Percentiles rank a stretch among this genome's conserved stretches.
Conservation (phyloP, 495 filamentous ascomycete species). For the Acidomyces sp. region DNA sequence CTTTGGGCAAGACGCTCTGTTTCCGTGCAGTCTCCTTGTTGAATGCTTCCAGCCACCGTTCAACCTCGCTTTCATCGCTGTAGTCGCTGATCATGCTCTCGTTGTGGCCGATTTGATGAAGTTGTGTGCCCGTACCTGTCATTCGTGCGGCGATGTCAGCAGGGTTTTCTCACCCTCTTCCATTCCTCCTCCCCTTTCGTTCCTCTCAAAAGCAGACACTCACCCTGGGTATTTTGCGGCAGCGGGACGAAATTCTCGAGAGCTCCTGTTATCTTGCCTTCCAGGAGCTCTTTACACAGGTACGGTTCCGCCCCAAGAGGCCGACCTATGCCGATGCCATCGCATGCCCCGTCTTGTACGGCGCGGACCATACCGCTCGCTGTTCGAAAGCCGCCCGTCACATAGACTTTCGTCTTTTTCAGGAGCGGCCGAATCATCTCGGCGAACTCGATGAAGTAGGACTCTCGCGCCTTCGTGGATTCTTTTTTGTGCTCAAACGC, state of each 20-base stretch:
- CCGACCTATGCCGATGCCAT: conserved; percentile 45
- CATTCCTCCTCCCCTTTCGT: conserved; percentile 30
- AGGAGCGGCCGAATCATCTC: conserved; percentile 42
- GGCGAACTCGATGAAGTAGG: conserved; percentile 55
- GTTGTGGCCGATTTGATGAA: conserved; percentile 38
- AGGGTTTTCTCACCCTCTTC: conserved; percentile 30
- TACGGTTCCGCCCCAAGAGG: conserved; percentile 40
- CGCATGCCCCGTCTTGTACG: conserved; percentile 29
- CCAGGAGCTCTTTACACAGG: conserved; percentile 38
- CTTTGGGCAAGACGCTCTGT: conserved; percentile 26
- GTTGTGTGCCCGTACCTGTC: conserved; percentile 36
- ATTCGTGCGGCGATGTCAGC: too few relatives aligned
- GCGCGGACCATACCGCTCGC: conserved; percentile 48
- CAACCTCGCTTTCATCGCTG: conserved; percentile 33
- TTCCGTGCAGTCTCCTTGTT: conserved; percentile 30
- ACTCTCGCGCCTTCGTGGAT: conserved; percentile 43
- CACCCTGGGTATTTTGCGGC: conserved; percentile 21
- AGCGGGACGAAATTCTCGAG: conserved; percentile 26
- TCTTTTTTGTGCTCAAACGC: conserved; percentile 42
- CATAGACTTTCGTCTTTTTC: conserved; percentile 41
- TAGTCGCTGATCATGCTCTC: conserved; percentile 38
- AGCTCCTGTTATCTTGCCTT: conserved; percentile 33
- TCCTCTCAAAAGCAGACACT: too few relatives aligned
- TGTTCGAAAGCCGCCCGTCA: conserved; percentile 50
- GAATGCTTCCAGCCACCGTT: conserved; percentile 25